These are phyloP conservation scores for Globisporangium canariense DNA, from an alignment of 352 stramenopile species.

Conservation along the genomic window DNA sequence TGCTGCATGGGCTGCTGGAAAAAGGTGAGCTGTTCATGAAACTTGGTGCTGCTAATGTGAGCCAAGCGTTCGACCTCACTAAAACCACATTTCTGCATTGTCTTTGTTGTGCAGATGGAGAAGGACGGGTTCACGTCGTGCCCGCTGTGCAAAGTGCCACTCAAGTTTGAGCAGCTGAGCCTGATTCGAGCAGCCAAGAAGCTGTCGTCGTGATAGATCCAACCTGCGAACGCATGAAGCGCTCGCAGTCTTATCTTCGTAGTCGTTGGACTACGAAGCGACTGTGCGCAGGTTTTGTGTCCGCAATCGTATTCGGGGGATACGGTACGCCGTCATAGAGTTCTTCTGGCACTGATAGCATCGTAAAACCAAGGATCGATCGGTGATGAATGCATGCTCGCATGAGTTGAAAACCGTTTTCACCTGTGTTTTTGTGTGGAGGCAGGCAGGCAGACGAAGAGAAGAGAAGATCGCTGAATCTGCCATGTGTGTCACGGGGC, in stretches of 20 bases:
- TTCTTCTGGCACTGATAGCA: neutral
- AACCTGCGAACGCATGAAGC: neutral
- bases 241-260: neutral
- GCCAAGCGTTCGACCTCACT: neutral
- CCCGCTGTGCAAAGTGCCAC: conserved; percentile 69
- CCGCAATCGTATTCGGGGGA: neutral
- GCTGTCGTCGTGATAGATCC: neutral
- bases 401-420: conserved; percentile 1
- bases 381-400: neutral
- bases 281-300: conserved; percentile 10
- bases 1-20: conserved; percentile 82
- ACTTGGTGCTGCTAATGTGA: neutral
- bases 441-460: neutral
- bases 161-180: conserved; percentile 66
- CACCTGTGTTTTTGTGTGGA: neutral
- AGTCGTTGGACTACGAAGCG: conserved; percentile 1
- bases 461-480: conserved; percentile 9
- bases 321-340: neutral
- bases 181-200: conserved; percentile 66
- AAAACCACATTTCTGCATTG: neutral
- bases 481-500: neutral
- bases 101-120: conserved; percentile 45
- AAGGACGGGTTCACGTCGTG: conserved; percentile 71
- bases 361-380: neutral
- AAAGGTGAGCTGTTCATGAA: conserved; percentile 40